Percentiles rank a stretch among this genome's conserved stretches.
Conservation (phyloP, 2,329 filamentous ascomycete species). For the Colletotrichum tamarilloi region DNA sequence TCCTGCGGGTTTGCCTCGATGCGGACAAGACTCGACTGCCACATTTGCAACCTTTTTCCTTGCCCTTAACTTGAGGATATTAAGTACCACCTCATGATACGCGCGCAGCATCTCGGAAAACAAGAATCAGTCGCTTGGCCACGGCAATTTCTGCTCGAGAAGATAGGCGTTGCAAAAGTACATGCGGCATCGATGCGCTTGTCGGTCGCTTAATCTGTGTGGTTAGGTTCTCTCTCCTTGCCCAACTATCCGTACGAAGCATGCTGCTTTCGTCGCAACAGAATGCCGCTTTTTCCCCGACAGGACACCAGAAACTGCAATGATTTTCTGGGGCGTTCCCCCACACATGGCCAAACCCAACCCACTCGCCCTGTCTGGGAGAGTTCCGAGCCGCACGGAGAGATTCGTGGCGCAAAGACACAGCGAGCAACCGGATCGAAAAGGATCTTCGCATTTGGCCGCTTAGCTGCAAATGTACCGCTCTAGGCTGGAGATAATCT, state of each 20-base stretch:
- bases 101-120: not conserved
- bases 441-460: not conserved
- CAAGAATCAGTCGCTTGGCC: not conserved
- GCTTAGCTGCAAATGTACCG: not conserved
- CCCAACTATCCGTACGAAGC: not conserved
- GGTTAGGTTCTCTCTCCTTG: not conserved
- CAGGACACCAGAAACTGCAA: not conserved
- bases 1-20: constrained; percentile 30
- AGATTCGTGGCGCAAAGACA: constrained; percentile 1
- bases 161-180: not conserved
- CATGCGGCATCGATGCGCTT: not conserved
- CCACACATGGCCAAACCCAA: not conserved
- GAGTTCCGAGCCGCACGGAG: not conserved
- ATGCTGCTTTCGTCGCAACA: not conserved
- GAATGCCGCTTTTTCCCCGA: not conserved
- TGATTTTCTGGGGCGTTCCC: not conserved
- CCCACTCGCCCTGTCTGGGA: not conserved
- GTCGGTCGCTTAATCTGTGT: not conserved
- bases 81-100: constrained; percentile 29
- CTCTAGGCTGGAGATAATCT: constrained; percentile 19
- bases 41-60: constrained; percentile 13
- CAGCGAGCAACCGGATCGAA: not conserved
- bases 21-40: constrained; percentile 27
- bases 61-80: constrained; percentile 33
- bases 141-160: not conserved